Evolutionary conservation across 495 filamentous ascomycete species (phyloP).

Genomic region (Darksidea phi): DNA sequence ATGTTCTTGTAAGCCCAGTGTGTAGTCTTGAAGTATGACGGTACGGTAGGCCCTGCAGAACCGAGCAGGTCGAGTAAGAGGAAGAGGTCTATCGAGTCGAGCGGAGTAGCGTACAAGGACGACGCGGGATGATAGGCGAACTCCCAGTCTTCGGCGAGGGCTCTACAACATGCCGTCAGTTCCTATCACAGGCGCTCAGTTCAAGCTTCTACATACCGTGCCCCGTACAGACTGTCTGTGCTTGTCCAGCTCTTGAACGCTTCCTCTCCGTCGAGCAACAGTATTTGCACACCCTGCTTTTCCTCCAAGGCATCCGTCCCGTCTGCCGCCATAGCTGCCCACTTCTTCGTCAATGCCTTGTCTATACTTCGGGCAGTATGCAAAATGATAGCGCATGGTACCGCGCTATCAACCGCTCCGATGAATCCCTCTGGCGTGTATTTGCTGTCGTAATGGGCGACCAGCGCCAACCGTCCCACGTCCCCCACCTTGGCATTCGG

Average conservation of each 20-base stretch:
- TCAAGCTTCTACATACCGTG: conserved; percentile 54
- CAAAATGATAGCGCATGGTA: conserved; percentile 89
- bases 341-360: conserved; percentile 73
- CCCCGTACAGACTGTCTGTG: conserved; percentile 83
- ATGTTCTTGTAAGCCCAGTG: conserved; percentile 90
- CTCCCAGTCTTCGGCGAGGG: conserved; percentile 77
- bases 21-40: conserved; percentile 81
- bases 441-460: conserved; percentile 94
- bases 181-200: not conserved
- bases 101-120: conserved; percentile 68
- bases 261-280: conserved; percentile 94
- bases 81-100: conserved; percentile 83
- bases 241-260: conserved; percentile 78
- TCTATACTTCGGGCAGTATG: conserved; percentile 81
- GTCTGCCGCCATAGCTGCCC: conserved; percentile 66
- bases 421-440: conserved; percentile 83
- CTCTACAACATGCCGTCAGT: conserved; percentile 43
- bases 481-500: conserved; percentile 73
- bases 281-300: conserved; percentile 79
- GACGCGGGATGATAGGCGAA: conserved; percentile 61
- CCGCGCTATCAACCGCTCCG: conserved; percentile 90
- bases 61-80: conserved; percentile 90
- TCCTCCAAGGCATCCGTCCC: conserved; percentile 54
- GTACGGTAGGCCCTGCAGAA: conserved; percentile 63
- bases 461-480: conserved; percentile 76